Evolutionary conservation across 306 rosid genomes (phyloP).

Genomic region (Inga oerstediana): DNA sequence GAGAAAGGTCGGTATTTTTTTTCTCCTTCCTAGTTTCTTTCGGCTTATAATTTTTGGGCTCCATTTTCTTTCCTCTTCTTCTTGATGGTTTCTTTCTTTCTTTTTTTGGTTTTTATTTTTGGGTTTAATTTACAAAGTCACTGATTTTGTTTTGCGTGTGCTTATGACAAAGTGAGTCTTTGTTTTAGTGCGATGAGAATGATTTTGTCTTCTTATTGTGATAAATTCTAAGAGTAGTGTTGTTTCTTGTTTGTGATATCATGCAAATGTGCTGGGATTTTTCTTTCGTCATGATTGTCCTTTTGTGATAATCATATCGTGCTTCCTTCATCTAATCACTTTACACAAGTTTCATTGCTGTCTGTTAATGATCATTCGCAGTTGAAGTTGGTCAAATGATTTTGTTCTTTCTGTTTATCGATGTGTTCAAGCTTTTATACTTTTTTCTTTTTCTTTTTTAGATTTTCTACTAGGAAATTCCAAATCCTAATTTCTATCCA

Average conservation of each 20-base stretch:
- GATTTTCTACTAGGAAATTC: conserved; percentile 15
- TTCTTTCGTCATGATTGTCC: conserved; percentile 29
- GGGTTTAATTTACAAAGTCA: conserved; percentile 24
- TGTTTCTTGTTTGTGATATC: conserved; percentile 32
- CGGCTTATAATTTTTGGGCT: conserved; percentile 15
- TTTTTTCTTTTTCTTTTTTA: conserved; percentile 16
- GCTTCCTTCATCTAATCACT: conserved; percentile 29
- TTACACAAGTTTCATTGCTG: conserved; percentile 34
- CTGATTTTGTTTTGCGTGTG: conserved; percentile 53
- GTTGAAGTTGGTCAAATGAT: conserved; percentile 43
- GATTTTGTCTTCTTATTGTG: conserved; percentile 43
- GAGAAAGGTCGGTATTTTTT: conserved; percentile 46
- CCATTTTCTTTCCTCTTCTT: conserved; percentile 1
- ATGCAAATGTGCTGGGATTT: conserved; percentile 27
- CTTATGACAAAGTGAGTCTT: conserved; percentile 43
- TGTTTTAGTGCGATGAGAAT: conserved; percentile 45
- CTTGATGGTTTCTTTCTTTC: background rate
- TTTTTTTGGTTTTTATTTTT: background rate
- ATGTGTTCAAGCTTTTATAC: conserved; percentile 25
- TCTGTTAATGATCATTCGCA: conserved; percentile 37
- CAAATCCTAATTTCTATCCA: conserved; percentile 9
- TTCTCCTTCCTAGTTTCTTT: conserved; percentile 1
- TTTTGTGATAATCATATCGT: conserved; percentile 32
- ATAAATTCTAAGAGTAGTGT: conserved; percentile 30
- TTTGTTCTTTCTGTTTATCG: conserved; percentile 24